These are phyloP conservation scores for Leccinum pellstonianum DNA, from an alignment of 768 basidiomycete genomes.

Conservation along the genomic window DNA sequence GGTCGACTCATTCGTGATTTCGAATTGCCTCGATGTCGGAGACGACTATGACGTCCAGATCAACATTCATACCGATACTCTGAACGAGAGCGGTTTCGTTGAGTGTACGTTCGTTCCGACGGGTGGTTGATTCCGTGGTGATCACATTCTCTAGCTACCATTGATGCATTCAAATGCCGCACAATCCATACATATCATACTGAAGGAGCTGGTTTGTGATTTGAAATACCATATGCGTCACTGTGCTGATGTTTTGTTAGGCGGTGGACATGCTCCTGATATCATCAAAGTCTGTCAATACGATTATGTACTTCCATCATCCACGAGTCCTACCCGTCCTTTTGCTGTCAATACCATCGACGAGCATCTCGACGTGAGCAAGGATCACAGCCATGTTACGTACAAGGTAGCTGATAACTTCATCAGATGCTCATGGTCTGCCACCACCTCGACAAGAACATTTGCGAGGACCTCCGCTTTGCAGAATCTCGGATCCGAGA, in stretches of 20 bases:
- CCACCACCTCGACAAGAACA: conserved; percentile 90
- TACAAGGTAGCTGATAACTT: conserved; percentile 2
- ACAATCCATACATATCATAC: conserved; percentile 98
- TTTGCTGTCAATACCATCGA: conserved; percentile 90
- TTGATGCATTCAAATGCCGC: conserved; percentile 82
- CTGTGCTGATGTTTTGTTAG: conserved; percentile 32
- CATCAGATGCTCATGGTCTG: conserved; percentile 98
- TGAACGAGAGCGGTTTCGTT: conserved; percentile 97
- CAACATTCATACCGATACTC: conserved; percentile 92
- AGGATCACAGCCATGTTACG: background rate
- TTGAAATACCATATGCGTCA: background rate
- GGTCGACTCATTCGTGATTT: conserved; percentile 78
- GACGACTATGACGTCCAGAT: conserved; percentile 96
- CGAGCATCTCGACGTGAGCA: conserved; percentile 92
- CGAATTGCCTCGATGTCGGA: conserved; percentile 71
- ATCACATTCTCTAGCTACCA: conserved; percentile 57
- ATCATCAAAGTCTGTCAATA: conserved; percentile 96
- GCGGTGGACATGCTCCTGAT: conserved; percentile 96
- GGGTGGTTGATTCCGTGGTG: background rate
- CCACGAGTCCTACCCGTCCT: conserved; percentile 95
- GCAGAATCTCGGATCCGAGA: conserved; percentile 96
- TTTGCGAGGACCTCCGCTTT: conserved; percentile 91
- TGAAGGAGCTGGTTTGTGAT: conserved; percentile 80
- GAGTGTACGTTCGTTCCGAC: conserved; percentile 59
- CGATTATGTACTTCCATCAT: conserved; percentile 89